Evolutionary conservation across 2,329 filamentous ascomycete genomes (phyloP), one percentile per base, ranked within the genome.

Genomic region (Penicillium sp.): DNA sequence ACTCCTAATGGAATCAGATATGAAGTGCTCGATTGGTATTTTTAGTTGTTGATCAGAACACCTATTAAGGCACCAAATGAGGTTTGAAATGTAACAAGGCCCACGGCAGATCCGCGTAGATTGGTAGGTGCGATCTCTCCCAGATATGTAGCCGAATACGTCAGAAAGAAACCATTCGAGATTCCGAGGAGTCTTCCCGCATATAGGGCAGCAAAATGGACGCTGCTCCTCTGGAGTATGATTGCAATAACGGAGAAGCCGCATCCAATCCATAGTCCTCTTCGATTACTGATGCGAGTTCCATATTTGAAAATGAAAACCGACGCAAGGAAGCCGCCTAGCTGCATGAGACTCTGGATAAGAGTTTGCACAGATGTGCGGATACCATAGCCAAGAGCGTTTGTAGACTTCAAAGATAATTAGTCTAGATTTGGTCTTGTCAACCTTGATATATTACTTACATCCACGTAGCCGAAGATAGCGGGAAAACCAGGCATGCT

Each of bases 81-180:
- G 13, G 56, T 58, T 22, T 58, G 56, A 33, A 58, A 58, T 3
- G 56, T 58, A 12, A 51, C 56, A 3, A 58, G 22, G 0, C 56
- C 56, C 17, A 58, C 44, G n/a, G 33, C 19, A 19, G 56, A 50
- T 17, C 56, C 56, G 22, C 56, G 56, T 19, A 58, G 22, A 30
- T 38, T 13, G 38, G 56, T 22, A n/a, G 56, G 56, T 30, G 56
- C 56, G 17, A 58, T 51, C 45, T 58, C 56, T 5, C 56, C 45
- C 13, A 58, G 44, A n/a, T 58, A 58, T 8, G 56, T 58, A 7
- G 45, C 56, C 1, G 56, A 58, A 26, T 58, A 58, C 2, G 56
- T 50, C 4, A 58, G 15, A 26, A 50, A 58, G 8, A 58, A 51
- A 6, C 56, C 44, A n/a, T 49, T 49, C 5, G 44, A 49, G n/a